These are phyloP conservation scores for Leonotis leonurus DNA, from an alignment of 257 asterid genomes.

Conservation along the genomic window DNA sequence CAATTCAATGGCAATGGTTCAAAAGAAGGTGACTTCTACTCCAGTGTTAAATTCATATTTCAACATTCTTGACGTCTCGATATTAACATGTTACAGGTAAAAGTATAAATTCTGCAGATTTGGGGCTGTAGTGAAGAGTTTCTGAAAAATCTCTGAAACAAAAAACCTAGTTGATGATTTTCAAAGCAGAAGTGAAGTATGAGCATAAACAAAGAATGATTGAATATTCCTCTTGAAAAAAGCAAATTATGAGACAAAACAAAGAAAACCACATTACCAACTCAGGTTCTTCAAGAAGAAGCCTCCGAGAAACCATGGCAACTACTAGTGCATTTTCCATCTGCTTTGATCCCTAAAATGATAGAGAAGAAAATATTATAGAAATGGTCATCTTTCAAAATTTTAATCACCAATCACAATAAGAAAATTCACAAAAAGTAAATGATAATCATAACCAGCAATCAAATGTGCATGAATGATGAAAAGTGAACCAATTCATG, in stretches of 20 bases:
- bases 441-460: not conserved
- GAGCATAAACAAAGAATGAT: not conserved
- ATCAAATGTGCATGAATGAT: slow-evolving; percentile 1
- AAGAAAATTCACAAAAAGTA: not conserved
- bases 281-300: slow-evolving; percentile 93
- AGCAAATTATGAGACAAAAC: slow-evolving; percentile 10
- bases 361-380: slow-evolving; percentile 8
- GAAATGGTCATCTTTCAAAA: slow-evolving; percentile 5
- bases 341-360: slow-evolving; percentile 58
- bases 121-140: slow-evolving; percentile 4
- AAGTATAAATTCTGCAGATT: too few species aligned
- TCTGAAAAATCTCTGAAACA: not conserved
- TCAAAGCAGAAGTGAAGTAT: not conserved
- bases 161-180: not conserved
- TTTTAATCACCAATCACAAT: not conserved
- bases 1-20: not conserved
- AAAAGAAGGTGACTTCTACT: not conserved
- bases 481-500: slow-evolving; percentile 4
- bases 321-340: slow-evolving; percentile 71
- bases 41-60: not conserved
- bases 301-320: slow-evolving; percentile 83
- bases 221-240: slow-evolving; percentile 1
- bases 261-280: slow-evolving; percentile 38
- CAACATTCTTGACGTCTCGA: not conserved
- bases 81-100: not conserved